Evolutionary conservation across 768 basidiomycete genomes (phyloP), one percentile per base, ranked within the genome.

Genomic region (Podaxis rugospora): DNA sequence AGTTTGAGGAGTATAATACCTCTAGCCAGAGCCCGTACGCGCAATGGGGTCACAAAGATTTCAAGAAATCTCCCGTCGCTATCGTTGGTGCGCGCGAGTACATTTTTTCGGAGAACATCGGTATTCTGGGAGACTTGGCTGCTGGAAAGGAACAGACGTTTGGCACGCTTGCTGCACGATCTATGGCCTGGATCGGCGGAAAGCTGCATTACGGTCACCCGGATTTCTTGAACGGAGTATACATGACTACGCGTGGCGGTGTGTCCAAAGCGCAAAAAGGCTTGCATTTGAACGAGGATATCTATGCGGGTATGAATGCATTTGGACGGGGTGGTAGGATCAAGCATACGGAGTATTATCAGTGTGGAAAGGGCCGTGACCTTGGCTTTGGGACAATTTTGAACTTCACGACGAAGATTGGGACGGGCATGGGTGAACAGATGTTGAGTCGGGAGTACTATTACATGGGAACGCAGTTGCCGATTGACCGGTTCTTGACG

Each of bases 371-470:
- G 75, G 97, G 97, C 58, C 89, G 97, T 74, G 97, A 98, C 80
- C 86, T 99, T 63, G 97, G 97, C 25, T 98, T 99, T 74, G 96
- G 96, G 35, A 99, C 97, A 21, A 98, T 98, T 69, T 78, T 99
- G 68, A 99, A 99, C 75, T 99, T 99, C 90, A 91, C 94, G 82
- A 99, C 97, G 59, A 99, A 99, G 85, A 95, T 99, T 68, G 96
- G 97, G 11, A 98, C 95, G n/a, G 97, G 97, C 74, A 99, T 99
- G 97, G 97, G 97, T 39, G 97, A 99, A 72, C 97, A 99, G 75
- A 93, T 98, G 93, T 83, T 99, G 69, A 97, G 94, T 76, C 87
- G 97, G 64, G 97, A 98, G 75, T 98, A 99, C 73, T 99, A 99
- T 75, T 98, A 98, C 69, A 76, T 99, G 64, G 97, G 97, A 28